Conservation (phyloP, 1,139 yeast species). For the Taiozyma onychis region DNA sequence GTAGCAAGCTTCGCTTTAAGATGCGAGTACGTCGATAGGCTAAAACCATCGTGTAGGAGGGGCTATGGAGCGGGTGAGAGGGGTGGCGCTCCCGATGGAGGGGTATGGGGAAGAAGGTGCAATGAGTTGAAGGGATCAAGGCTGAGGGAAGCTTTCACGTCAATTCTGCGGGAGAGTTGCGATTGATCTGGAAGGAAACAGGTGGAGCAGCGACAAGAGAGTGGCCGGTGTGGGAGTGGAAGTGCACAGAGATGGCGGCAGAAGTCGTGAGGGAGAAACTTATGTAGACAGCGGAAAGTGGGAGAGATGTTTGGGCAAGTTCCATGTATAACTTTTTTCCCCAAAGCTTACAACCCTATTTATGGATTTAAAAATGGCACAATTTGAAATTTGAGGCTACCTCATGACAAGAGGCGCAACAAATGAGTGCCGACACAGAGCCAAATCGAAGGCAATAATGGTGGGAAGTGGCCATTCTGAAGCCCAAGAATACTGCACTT, state of each 20-base stretch:
- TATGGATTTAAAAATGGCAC: not conserved
- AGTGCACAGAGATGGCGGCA: not conserved
- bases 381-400: not conserved
- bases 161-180: not conserved
- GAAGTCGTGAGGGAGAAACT: not conserved
- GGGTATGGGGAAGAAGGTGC: not conserved
- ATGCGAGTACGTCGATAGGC: slow-evolving; percentile 2
- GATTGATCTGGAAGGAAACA: not conserved
- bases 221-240: not conserved
- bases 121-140: not conserved
- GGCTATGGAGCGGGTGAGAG: not conserved
- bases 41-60: not conserved
- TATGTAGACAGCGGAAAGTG: not conserved
- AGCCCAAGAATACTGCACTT: not conserved
- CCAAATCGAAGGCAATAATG: not conserved
- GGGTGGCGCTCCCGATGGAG: not conserved
- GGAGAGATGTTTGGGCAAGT: not conserved
- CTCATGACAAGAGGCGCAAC: not conserved
- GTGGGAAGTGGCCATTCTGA: not conserved
- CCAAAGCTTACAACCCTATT: not conserved
- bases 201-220: not conserved
- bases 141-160: not conserved
- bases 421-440: not conserved
- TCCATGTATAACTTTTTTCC: not conserved
- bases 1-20: slow-evolving; percentile 12